Percentiles rank a stretch among this genome's conserved stretches.
These are phyloP conservation scores for Salisapilia sapeloensis DNA, from an alignment of 352 stramenopile species.

Conservation along the genomic window DNA sequence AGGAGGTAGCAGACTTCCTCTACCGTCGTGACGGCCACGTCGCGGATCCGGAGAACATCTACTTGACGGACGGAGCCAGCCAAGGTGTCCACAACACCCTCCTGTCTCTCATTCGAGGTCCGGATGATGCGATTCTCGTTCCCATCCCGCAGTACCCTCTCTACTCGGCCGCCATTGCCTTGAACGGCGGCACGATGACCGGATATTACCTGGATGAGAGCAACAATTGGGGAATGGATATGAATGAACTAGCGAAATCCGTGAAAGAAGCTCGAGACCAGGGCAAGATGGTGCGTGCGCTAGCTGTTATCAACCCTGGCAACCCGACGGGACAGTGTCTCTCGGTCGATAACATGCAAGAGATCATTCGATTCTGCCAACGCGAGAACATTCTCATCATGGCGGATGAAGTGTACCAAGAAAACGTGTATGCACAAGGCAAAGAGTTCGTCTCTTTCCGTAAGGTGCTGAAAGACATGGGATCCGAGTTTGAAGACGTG, in stretches of 20 bases:
- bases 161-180: constrained; percentile 94
- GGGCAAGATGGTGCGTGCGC: constrained; percentile 84
- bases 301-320: constrained; percentile 99
- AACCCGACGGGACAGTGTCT: constrained; percentile 94
- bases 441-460: constrained; percentile 92
- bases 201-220: constrained; percentile 97
- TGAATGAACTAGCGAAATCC: constrained; percentile 82
- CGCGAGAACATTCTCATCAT: constrained; percentile 91
- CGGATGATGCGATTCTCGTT: constrained; percentile 84
- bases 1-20: constrained; percentile 86
- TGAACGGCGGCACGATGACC: constrained; percentile 88
- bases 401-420: constrained; percentile 99
- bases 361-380: constrained; percentile 93
- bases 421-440: constrained; percentile 94
- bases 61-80: constrained; percentile 94
- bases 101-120: constrained; percentile 77
- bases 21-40: constrained; percentile 78
- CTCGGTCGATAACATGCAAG: constrained; percentile 78
- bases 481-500: constrained; percentile 63
- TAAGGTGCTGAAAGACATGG: constrained; percentile 87
- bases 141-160: constrained; percentile 99
- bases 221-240: constrained; percentile 80
- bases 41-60: constrained; percentile 90
- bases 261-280: constrained; percentile 76
- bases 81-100: constrained; percentile 90